Base-by-base conservation (phyloP, 495 filamentous ascomycete species). In the Penicillium ucsense region DNA sequence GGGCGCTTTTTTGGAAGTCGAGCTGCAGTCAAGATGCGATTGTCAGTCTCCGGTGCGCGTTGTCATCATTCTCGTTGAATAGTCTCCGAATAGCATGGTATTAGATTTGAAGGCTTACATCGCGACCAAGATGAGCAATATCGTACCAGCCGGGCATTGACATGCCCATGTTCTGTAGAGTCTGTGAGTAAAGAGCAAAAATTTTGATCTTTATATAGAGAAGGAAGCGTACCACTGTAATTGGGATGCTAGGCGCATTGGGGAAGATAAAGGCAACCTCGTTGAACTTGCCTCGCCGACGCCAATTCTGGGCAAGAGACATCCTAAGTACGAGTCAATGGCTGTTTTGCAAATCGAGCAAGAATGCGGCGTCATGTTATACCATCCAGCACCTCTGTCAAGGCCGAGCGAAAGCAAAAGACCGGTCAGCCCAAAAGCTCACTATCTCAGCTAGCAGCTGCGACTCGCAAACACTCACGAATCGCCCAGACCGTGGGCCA, bases 221-320 rank as follows among this genome's bases (percentile, higher is more conserved):
- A 35, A 7, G 27, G 36, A 70, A 20, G 20, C 79, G 56, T 84
- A 89, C 88, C 54, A 84, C 71, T 35, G 89, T 90, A 60, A 98
- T 88, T 29, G 91, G 88, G 43, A 96, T 94, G 11, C 56, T 65
- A 4, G 91, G 89, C n/a, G 92, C 92, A 70, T 94, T 88, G 5
- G 92, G 92, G 64, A 98, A 84, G 54, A 98, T 78, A 67, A 96
- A 98, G 50, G 85, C 76, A 56, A 92, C 86, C 68, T 96, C 86
- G 41, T 89, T 80, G 60, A 96, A 92, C 54, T 85, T 86, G 55
- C 80, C 76, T 12, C 87, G 78, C 6, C 84, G 78, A 44, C 91
- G 85, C 81, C 84, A 97, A 71, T 92, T 91, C 71, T 95, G 86
- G 32, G 90, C 87, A 8, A 94, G 76, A 7, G 70, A 75, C 40